Evolutionary conservation across 805 yeast species (phyloP).

Genomic region (Maudiozyma saulgeensis): DNA sequence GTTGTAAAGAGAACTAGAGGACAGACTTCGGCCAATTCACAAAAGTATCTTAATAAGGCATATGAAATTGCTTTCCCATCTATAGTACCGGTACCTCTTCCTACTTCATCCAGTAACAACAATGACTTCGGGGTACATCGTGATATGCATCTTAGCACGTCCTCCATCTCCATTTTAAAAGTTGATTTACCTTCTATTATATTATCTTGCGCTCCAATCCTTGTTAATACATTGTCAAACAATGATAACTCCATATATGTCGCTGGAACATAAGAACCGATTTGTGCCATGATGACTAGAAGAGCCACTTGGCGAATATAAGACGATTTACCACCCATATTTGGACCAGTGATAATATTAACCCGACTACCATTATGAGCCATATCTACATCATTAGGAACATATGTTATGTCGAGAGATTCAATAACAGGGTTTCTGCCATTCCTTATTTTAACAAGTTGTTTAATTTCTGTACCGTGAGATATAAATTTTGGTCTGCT

Average conservation of each 20-base stretch:
- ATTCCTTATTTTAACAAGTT: conserved; percentile 39
- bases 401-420: conserved; percentile 39
- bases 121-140: conserved; percentile 72
- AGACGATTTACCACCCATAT: conserved; percentile 57
- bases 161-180: conserved; percentile 93
- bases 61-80: conserved; percentile 83
- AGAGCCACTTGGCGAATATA: conserved; percentile 45
- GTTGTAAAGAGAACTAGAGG: conserved; percentile 73
- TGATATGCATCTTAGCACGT: conserved; percentile 77
- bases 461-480: conserved; percentile 17
- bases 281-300: conserved; percentile 44
- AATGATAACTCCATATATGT: conserved; percentile 49
- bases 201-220: conserved; percentile 82
- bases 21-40: conserved; percentile 25
- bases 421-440: conserved; percentile 66
- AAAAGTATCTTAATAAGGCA: conserved; percentile 54
- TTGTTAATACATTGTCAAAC: conserved; percentile 47
- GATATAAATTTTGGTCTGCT: conserved; percentile 44
- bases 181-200: conserved; percentile 70
- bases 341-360: conserved; percentile 54
- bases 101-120: conserved; percentile 87
- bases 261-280: conserved; percentile 46
- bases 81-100: conserved; percentile 77
- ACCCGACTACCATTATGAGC: conserved; percentile 38
- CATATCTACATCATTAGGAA: conserved; percentile 58